Evolutionary conservation across 2,329 filamentous ascomycete genomes (phyloP), one percentile per base, ranked within the genome.

Genomic region (Coleophoma crateriformis): DNA sequence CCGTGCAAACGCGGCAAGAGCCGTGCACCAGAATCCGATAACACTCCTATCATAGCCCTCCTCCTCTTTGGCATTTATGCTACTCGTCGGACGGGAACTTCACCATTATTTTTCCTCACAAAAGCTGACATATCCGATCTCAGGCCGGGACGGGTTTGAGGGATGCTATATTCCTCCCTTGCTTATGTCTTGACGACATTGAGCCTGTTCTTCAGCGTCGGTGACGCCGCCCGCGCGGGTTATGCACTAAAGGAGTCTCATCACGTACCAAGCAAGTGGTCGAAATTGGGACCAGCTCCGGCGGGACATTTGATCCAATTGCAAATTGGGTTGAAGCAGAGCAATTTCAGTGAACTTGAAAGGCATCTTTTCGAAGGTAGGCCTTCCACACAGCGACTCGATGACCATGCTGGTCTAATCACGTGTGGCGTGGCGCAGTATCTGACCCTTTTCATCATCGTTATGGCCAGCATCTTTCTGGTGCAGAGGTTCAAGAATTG

Each of bases 251-350:
- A 83, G 65, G 79, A 82, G 53, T 68, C 67, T 14, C 78, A 82
- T 61, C 58, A 64, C 55, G 73, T 76, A 6, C 79, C 80, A 3
- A 62, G 66, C 15, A 67, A 66, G 50, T 84, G 79, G 79, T 68
- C 63, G 12, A 68, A 68, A 48, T 60, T 75, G 41, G 70, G 68
- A 32, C 64, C 70, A 22, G 74, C 78, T 1, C 69, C 76, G 27
- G 68, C 70, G 35, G 64, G 68, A 15, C 72, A 77, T 51, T 64
- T 70, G 20, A 71, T 83, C 52, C 66, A 77, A 42, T 64, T 84
- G 46, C 74, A 79, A 45, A 82, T 84, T 59, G 79, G 75, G 39
- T 62, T 84, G 53, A 81, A 77, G 68, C 79, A 82, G 61, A 69
- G 71, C 51, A 73, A 75, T 33, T 79, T 81, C 50, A 69, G 71